Evolutionary conservation across 352 stramenopile genomes (phyloP).

Genomic region (Elongisporangium prolatum): DNA sequence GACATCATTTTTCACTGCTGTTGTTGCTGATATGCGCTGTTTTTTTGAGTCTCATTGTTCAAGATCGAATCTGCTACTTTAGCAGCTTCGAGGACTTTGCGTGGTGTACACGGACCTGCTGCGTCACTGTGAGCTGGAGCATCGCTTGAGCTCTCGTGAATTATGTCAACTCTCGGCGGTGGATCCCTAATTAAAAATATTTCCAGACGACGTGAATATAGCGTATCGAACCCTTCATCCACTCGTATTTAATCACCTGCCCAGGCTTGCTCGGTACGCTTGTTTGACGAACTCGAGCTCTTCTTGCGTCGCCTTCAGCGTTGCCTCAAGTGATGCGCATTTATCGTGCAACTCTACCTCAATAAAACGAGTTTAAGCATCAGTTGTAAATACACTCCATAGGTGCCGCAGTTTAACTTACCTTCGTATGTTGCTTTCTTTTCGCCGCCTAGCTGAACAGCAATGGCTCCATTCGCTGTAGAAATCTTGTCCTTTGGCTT

Average conservation of each 20-base stretch:
- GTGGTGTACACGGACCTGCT: slow-evolving; percentile 35
- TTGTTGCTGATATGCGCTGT: not conserved
- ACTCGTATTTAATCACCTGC: slow-evolving; percentile 27
- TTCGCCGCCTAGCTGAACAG: slow-evolving; percentile 48
- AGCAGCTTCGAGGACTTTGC: slow-evolving; percentile 44
- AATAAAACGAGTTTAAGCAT: not conserved
- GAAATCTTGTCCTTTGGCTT: slow-evolving; percentile 81
- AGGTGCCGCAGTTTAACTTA: not conserved
- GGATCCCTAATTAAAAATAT: slow-evolving; percentile 36
- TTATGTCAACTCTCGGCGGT: slow-evolving; percentile 11
- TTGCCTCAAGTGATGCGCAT: slow-evolving; percentile 36
- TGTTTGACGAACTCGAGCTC: slow-evolving; percentile 48
- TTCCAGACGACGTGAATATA: too few relatives aligned
- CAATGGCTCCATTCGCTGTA: slow-evolving; percentile 65
- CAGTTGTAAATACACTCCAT: not conserved
- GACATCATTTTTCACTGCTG: not conserved
- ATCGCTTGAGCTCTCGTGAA: slow-evolving; percentile 5
- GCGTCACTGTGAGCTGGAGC: not conserved
- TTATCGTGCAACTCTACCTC: slow-evolving; percentile 49
- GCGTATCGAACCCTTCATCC: not conserved
- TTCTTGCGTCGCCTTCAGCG: slow-evolving; percentile 27
- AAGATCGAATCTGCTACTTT: slow-evolving; percentile 41
- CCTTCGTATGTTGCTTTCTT: slow-evolving; percentile 38
- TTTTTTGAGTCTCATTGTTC: slow-evolving; percentile 21
- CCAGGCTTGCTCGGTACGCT: slow-evolving; percentile 41